These are phyloP conservation scores for Zizania palustris DNA, from an alignment of 202 grass and related monocot species.

Conservation along the genomic window DNA sequence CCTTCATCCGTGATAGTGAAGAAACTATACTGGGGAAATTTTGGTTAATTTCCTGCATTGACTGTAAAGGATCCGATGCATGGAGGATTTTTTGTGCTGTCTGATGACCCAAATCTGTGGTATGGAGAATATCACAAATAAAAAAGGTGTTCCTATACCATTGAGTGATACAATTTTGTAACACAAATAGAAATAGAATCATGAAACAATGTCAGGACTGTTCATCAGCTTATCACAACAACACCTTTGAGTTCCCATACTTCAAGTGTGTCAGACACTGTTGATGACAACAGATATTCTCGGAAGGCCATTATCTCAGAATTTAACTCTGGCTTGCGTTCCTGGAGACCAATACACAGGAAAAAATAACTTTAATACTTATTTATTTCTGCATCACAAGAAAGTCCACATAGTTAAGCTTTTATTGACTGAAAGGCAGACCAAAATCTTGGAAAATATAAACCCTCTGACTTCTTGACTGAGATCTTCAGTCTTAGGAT, in stretches of 20 bases:
- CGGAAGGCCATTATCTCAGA: constrained; percentile 82
- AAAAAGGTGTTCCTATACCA: constrained; percentile 19
- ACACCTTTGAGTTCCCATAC: constrained; percentile 99
- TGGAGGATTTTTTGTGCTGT: constrained; percentile 94
- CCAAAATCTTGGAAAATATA: constrained; percentile 99
- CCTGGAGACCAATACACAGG: constrained; percentile 52
- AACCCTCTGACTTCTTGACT: constrained; percentile 97
- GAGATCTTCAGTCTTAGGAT: constrained; percentile 90
- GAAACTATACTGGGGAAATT: constrained; percentile 98
- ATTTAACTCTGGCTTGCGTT: constrained; percentile 82
- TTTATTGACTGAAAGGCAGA: constrained; percentile 48
- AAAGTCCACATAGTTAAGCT: constrained; percentile 27
- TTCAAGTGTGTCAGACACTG: constrained; percentile 90
- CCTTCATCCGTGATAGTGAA: constrained; percentile 97
- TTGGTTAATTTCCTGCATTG: constrained; percentile 99
- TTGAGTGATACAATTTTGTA: constrained; percentile 8
- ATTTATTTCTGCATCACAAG: constrained; percentile 37
- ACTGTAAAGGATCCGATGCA: constrained; percentile 94
- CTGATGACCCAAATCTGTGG: constrained; percentile 93
- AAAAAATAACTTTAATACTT: constrained; percentile 27
- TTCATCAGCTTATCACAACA: constrained; percentile 21
- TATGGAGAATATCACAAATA: constrained; percentile 43
- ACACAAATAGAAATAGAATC: constrained; percentile 28
- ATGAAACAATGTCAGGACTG: constrained; percentile 16
- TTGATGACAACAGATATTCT: constrained; percentile 92